These are phyloP conservation scores for Herpetomonas samuelpessoai DNA, from an alignment of 208 protist genomes.

Conservation along the genomic window DNA sequence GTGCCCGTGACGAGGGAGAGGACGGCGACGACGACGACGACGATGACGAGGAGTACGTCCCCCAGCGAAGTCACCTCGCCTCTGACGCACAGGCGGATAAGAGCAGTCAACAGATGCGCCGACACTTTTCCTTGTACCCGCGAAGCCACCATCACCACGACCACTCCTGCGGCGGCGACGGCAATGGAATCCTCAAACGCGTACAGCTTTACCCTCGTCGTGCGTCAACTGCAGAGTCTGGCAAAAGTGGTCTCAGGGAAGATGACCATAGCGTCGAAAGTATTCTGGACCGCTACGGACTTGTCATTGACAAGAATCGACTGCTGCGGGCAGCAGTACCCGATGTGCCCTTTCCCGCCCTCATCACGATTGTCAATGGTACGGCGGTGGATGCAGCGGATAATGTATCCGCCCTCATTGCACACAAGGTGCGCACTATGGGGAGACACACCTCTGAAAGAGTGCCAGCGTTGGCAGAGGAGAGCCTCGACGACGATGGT, in stretches of 20 bases:
- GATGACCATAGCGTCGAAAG: neutral
- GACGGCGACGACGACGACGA: constrained; percentile 23
- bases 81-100: too few relatives aligned
- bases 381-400: constrained; percentile 8
- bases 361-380: constrained; percentile 24
- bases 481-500: neutral
- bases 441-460: too few relatives aligned
- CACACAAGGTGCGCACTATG: neutral
- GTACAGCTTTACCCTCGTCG: neutral
- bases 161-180: neutral
- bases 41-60: constrained; percentile 34
- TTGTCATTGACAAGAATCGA: constrained; percentile 12
- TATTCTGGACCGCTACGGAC: constrained; percentile 8
- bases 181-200: neutral
- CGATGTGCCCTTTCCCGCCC: constrained; percentile 22
- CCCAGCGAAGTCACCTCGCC: neutral
- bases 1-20: neutral
- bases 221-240: constrained; percentile 9
- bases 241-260: neutral
- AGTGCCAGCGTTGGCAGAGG: neutral
- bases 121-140: neutral
- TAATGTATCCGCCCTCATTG: constrained; percentile 14
- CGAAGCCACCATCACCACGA: neutral
- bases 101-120: too few relatives aligned
- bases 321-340: constrained; percentile 9